Percentiles rank a stretch among this genome's conserved stretches.
Evolutionary conservation across 495 filamentous ascomycete genomes (phyloP).

Genomic region (Penicillium silybi): DNA sequence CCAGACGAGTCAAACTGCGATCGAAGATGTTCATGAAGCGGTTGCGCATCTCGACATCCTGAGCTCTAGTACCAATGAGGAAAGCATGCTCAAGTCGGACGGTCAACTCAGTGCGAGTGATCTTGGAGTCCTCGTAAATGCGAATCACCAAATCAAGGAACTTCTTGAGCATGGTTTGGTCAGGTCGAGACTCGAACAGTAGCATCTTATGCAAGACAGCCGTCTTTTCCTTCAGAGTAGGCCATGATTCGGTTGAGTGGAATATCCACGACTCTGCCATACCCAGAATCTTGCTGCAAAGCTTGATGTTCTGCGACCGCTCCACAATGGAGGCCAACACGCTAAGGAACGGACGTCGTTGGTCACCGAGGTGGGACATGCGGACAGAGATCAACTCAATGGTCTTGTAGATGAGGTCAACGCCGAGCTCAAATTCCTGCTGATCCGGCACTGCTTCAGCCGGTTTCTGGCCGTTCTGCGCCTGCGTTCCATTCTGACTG

Average conservation of each 20-base stretch:
- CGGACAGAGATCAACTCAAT: constrained; percentile 86
- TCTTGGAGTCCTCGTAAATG: constrained; percentile 95
- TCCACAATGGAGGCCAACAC: constrained; percentile 93
- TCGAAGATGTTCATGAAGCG: constrained; percentile 95
- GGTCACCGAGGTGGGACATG: constrained; percentile 91
- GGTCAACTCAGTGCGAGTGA: constrained; percentile 90
- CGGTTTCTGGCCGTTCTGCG: constrained; percentile 38
- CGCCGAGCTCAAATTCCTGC: constrained; percentile 79
- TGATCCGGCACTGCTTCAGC: constrained; percentile 60
- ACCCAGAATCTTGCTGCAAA: constrained; percentile 86
- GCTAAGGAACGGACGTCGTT: constrained; percentile 86
- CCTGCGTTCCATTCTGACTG: constrained; percentile 37
- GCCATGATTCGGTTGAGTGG: constrained; percentile 85
- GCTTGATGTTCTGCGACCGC: constrained; percentile 75
- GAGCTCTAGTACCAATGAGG: constrained; percentile 87
- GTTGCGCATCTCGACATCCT: constrained; percentile 95
- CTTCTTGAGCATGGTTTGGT: constrained; percentile 78
- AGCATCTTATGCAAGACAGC: constrained; percentile 97
- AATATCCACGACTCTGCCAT: constrained; percentile 98
- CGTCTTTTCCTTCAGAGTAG: constrained; percentile 95
- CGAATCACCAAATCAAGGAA: constrained; percentile 95
- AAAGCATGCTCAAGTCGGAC: constrained; percentile 97
- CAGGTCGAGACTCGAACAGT: constrained; percentile 78
- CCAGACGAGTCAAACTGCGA: constrained; percentile 79
- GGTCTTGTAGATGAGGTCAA: constrained; percentile 84